Conservation (phyloP, 345 rosid genomes). For the Acer saccharum region DNA sequence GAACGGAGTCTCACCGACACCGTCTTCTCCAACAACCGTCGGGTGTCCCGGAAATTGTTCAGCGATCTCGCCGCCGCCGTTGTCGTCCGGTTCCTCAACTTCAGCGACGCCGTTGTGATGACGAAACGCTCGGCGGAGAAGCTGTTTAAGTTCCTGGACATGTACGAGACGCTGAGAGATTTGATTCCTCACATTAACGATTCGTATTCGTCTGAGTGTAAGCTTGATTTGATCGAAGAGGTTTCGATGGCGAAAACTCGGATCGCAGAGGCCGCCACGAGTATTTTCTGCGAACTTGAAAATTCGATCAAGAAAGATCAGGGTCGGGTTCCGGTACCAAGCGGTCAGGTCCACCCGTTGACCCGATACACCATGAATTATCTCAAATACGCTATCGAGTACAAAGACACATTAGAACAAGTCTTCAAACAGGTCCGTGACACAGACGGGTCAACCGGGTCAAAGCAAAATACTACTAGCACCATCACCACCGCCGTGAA, state of each 20-base stretch:
- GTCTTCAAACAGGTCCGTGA: constrained; percentile 52
- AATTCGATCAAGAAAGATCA: constrained; percentile 66
- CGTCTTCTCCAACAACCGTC: constrained; percentile 38
- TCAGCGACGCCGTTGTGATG: constrained; percentile 63
- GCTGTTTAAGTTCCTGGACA: constrained; percentile 77
- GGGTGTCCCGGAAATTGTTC: constrained; percentile 42
- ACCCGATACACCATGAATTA: constrained; percentile 96
- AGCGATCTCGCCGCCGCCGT: constrained; percentile 50
- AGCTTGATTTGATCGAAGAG: constrained; percentile 44
- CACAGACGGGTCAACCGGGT: constrained; percentile 2
- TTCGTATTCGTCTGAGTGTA: constrained; percentile 15
- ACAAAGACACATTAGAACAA: constrained; percentile 66
- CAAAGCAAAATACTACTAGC: background rate
- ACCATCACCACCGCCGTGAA: background rate
- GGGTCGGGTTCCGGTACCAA: constrained; percentile 64
- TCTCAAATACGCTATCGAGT: constrained; percentile 72
- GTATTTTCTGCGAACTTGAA: constrained; percentile 73
- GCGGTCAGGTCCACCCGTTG: constrained; percentile 82
- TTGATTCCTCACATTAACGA: constrained; percentile 27
- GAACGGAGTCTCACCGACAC: constrained; percentile 53
- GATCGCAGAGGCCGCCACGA: constrained; percentile 62
- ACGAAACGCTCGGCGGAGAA: constrained; percentile 71
- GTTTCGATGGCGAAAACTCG: constrained; percentile 38
- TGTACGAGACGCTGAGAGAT: constrained; percentile 72
- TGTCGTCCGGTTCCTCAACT: constrained; percentile 53